Evolutionary conservation across 1,139 yeast species (phyloP).

Genomic region (Geotrichum restrictum): DNA sequence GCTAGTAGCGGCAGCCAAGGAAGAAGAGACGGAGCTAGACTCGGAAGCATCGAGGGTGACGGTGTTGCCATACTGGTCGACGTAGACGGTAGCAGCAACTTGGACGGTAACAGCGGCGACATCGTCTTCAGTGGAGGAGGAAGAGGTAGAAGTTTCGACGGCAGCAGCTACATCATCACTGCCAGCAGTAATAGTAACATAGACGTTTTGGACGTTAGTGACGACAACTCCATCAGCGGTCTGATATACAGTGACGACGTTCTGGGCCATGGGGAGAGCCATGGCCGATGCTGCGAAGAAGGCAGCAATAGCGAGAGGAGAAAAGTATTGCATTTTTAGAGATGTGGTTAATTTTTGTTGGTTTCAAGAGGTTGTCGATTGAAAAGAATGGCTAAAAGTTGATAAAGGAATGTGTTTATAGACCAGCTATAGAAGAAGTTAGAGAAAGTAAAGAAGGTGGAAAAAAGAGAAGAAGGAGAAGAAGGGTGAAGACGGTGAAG

Average conservation of each 20-base stretch:
- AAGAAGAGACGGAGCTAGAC: slow-evolving; percentile 18
- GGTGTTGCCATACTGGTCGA: slow-evolving; percentile 21
- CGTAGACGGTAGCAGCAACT: slow-evolving; percentile 16
- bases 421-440: slow-evolving; percentile 18
- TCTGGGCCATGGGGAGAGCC: slow-evolving; percentile 8
- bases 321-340: slow-evolving; percentile 12
- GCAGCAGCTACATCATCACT: slow-evolving; percentile 5
- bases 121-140: slow-evolving; percentile 2
- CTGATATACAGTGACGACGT: slow-evolving; percentile 8
- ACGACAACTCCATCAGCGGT: slow-evolving; percentile 11
- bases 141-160: slow-evolving; percentile 1
- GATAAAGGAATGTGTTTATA: slow-evolving; percentile 4
- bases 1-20: slow-evolving; percentile 10
- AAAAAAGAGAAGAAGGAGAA: background rate
- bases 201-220: slow-evolving; percentile 6
- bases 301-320: slow-evolving; percentile 12
- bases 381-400: slow-evolving; percentile 16
- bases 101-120: slow-evolving; percentile 10
- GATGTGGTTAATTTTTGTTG: background rate
- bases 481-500: background rate
- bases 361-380: background rate
- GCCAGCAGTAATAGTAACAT: slow-evolving; percentile 14
- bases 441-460: background rate
- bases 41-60: slow-evolving; percentile 12
- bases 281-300: slow-evolving; percentile 13